These are phyloP conservation scores for Artemisia tridentata DNA, from an alignment of 129 eudicot genomes.

Conservation along the genomic window DNA sequence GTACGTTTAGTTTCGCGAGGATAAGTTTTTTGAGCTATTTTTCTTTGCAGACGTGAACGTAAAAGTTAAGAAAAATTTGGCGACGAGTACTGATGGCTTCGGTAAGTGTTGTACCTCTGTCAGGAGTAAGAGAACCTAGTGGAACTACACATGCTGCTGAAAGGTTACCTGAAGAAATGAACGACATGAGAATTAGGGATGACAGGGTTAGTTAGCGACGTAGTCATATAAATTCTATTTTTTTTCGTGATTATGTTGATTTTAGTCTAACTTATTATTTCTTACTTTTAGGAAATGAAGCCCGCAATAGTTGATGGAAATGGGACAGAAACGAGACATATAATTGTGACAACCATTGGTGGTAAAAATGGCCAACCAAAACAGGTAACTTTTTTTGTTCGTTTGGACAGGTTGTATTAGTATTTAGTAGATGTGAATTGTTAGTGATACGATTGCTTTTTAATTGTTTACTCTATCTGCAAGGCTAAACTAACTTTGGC, in stretches of 20 bases:
- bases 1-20: not conserved
- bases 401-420: too few species aligned
- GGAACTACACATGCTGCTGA: constrained; percentile 50
- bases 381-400: too few species aligned
- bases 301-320: too few species aligned
- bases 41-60: too few species aligned
- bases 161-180: constrained; percentile 68
- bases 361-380: too few species aligned
- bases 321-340: too few species aligned
- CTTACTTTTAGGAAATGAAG: too few species aligned
- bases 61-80: not conserved
- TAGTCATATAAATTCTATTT: not conserved
- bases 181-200: constrained; percentile 81
- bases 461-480: too few species aligned
- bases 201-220: constrained; percentile 52
- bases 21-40: not conserved
- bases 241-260: not conserved
- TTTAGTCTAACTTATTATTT: too few species aligned
- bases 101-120: constrained; percentile 46
- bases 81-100: constrained; percentile 61
- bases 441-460: constrained; percentile 10
- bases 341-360: too few species aligned
- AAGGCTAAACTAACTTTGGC: too few species aligned
- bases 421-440: not conserved
- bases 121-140: constrained; percentile 55